These are phyloP conservation scores for Tremellales sp. DNA, from an alignment of 1,284 basidiomycete genomes.

Conservation along the genomic window DNA sequence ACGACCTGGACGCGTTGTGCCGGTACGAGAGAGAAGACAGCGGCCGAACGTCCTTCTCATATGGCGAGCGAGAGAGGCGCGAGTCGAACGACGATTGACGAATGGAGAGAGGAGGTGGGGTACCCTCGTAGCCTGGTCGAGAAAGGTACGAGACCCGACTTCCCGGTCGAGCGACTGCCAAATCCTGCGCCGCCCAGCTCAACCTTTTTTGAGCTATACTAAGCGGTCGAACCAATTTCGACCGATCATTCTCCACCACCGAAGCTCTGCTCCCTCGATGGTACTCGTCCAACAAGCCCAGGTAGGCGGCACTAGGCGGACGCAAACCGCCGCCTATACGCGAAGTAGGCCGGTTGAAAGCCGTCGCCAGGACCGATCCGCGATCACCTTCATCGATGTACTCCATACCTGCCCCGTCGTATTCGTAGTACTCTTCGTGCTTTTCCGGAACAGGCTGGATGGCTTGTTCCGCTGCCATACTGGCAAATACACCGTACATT, in stretches of 20 bases:
- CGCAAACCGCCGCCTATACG: conserved; percentile 7
- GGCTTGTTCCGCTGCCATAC: conserved; percentile 47
- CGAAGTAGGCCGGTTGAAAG: background rate
- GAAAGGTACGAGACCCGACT: conserved; percentile 11
- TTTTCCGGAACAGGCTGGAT: conserved; percentile 36
- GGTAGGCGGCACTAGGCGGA: conserved; percentile 26
- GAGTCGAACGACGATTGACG: conserved; percentile 6
- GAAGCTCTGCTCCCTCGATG: conserved; percentile 14
- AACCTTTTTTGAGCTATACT: conserved; percentile 28
- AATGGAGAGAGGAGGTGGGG: background rate
- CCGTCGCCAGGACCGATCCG: conserved; percentile 5
- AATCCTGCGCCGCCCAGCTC: conserved; percentile 28
- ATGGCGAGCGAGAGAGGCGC: background rate
- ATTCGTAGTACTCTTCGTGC: conserved; percentile 38
- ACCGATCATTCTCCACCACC: conserved; percentile 2
- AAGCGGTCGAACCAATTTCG: conserved; percentile 6
- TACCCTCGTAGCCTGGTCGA: conserved; percentile 1
- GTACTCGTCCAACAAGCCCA: conserved; percentile 41
- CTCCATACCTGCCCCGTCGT: conserved; percentile 37
- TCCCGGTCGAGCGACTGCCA: conserved; percentile 6
- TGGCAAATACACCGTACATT: conserved; percentile 44
- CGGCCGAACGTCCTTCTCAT: background rate
- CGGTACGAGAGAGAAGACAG: background rate
- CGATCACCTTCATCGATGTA: conserved; percentile 40
- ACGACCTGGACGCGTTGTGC: conserved; percentile 2